phyloP scores from a whole-genome alignment of 441 rosid genomes.

The Rhodomyrtus psidioides region DNA sequence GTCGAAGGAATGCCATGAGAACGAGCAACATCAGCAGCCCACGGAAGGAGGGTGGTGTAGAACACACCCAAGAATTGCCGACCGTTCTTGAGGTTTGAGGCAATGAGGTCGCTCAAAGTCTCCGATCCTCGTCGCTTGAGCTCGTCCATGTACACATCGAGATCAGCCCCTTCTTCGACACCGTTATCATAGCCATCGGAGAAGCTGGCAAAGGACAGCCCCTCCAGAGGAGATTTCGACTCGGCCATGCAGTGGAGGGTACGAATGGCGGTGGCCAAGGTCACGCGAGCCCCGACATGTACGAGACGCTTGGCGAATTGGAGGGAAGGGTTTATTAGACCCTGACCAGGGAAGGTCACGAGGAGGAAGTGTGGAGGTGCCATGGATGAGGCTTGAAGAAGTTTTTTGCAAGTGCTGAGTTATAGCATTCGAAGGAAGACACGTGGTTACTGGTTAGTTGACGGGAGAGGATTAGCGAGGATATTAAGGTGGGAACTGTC shows the following conservation, averaged over 20 bases:
- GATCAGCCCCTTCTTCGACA: not conserved
- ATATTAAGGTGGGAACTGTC: too few species aligned
- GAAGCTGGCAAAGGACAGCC: not conserved
- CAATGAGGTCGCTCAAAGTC: not conserved
- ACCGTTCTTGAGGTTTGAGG: not conserved
- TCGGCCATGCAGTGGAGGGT: not conserved
- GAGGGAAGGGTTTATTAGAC: not conserved
- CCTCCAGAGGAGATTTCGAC: not conserved
- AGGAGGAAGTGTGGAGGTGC: not conserved
- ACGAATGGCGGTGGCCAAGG: not conserved
- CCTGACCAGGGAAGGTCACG: not conserved
- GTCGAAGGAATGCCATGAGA: not conserved
- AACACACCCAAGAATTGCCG: not conserved
- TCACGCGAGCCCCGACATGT: not conserved
- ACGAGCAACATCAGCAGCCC: constrained; percentile 1
- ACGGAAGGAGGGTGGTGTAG: not conserved
- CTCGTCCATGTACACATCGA: not conserved
- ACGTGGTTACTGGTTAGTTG: too few species aligned
- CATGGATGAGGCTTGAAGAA: not conserved
- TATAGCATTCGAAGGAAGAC: too few species aligned
- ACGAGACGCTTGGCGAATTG: not conserved
- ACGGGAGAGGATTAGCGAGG: too few species aligned
- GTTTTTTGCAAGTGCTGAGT: too few species aligned
- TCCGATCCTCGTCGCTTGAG: not conserved
- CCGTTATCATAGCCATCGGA: not conserved